A percentile compares a stretch with the other conserved stretches of the same genome.
Evolutionary conservation across 352 stramenopile species (phyloP).

Genomic region (Globisporangium spinosum): DNA sequence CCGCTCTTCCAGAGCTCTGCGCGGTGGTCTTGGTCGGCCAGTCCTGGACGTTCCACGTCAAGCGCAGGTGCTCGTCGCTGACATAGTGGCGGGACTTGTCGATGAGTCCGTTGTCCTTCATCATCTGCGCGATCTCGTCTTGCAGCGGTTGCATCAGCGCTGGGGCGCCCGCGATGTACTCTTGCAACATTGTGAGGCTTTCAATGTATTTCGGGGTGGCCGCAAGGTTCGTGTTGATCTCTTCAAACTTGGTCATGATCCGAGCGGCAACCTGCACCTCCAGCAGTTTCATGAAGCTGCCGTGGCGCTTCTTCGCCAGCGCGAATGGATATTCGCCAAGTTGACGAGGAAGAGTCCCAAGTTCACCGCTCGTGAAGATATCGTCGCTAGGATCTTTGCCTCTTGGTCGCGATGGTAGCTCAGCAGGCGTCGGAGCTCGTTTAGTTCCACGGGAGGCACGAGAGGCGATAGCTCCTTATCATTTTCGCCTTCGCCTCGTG

Average conservation of each 20-base stretch:
- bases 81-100: slow-evolving; percentile 84
- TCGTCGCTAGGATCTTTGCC: slow-evolving; percentile 55
- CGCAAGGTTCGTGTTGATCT: slow-evolving; percentile 80
- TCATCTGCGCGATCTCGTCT: slow-evolving; percentile 78
- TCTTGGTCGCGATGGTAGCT: slow-evolving; percentile 66
- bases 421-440: slow-evolving; percentile 65
- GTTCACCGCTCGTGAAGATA: slow-evolving; percentile 64
- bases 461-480: slow-evolving; percentile 44
- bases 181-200: slow-evolving; percentile 82
- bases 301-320: slow-evolving; percentile 73
- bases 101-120: slow-evolving; percentile 74
- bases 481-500: slow-evolving; percentile 28
- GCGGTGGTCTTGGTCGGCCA: slow-evolving; percentile 88
- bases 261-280: slow-evolving; percentile 67
- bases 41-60: slow-evolving; percentile 88
- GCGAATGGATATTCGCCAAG: slow-evolving; percentile 71
- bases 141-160: slow-evolving; percentile 66
- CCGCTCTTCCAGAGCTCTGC: slow-evolving; percentile 77
- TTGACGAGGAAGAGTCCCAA: slow-evolving; percentile 79
- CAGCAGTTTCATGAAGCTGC: slow-evolving; percentile 69
- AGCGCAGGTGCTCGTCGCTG: slow-evolving; percentile 78
- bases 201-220: slow-evolving; percentile 90
- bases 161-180: slow-evolving; percentile 82
- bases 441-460: slow-evolving; percentile 64
- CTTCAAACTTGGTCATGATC: slow-evolving; percentile 80